Percentiles rank a stretch among this genome's conserved stretches.
Conservation (phyloP, 2,329 filamentous ascomycete species). For the Hymenoscyphus albidus region DNA sequence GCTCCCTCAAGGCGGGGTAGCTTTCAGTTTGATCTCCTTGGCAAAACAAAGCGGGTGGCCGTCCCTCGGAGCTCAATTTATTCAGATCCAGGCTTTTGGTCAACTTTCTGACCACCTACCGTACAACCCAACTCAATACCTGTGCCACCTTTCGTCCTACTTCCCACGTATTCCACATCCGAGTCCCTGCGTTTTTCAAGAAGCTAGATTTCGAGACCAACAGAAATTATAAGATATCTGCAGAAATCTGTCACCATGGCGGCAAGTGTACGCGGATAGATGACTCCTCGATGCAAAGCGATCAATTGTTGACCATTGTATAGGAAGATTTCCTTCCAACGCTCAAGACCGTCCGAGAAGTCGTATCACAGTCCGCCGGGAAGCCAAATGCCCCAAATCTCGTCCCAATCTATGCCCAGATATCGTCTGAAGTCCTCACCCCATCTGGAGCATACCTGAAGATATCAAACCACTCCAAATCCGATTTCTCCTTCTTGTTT, state of each 20-base stretch:
- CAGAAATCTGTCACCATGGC: slow-evolving; percentile 22
- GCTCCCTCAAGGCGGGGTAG: too few species aligned
- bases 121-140: background rate
- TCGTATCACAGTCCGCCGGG: slow-evolving; percentile 48
- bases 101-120: background rate
- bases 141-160: background rate
- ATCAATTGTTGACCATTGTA: slow-evolving; percentile 25
- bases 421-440: slow-evolving; percentile 88
- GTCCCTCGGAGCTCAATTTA: slow-evolving; percentile 47
- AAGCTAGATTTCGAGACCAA: background rate
- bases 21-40: background rate
- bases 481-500: slow-evolving; percentile 86
- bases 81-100: slow-evolving; percentile 61
- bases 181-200: background rate
- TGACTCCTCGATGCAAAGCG: slow-evolving; percentile 12
- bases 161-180: background rate
- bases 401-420: slow-evolving; percentile 76
- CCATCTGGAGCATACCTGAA: slow-evolving; percentile 95
- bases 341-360: slow-evolving; percentile 54
- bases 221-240: background rate
- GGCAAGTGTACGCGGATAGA: slow-evolving; percentile 28
- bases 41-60: background rate
- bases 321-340: slow-evolving; percentile 55
- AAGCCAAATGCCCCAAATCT: slow-evolving; percentile 64
- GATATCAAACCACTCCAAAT: slow-evolving; percentile 69